Evolutionary conservation across 192 early-diverging fungal species (phyloP).

Genomic region (Rhizophlyctis rosea): DNA sequence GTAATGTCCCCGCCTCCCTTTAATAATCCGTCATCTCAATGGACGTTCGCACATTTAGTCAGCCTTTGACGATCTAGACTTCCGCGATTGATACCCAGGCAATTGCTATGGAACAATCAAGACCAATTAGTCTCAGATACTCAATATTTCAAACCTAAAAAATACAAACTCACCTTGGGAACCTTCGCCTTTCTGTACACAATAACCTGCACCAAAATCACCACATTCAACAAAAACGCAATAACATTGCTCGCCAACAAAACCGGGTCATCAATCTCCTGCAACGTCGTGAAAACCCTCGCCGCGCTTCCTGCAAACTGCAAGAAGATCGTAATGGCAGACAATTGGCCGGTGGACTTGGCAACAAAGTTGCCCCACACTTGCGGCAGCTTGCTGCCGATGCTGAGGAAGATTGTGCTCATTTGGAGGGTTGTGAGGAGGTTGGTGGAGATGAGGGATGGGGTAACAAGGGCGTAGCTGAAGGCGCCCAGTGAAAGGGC

Average conservation of each 20-base stretch:
- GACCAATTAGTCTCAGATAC: too few relatives aligned
- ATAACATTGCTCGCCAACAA: conserved; percentile 69
- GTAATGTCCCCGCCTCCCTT: too few relatives aligned
- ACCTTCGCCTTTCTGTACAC: conserved; percentile 38
- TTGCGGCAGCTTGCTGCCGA: conserved; percentile 86
- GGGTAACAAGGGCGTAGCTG: conserved; percentile 53
- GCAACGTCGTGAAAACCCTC: conserved; percentile 87
- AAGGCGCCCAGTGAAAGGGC: conserved; percentile 40
- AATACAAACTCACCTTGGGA: too few relatives aligned
- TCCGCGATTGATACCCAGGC: too few relatives aligned
- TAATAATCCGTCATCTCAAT: too few relatives aligned
- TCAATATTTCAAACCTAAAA: too few relatives aligned
- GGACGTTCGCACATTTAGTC: too few relatives aligned
- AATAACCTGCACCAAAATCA: conserved; percentile 38
- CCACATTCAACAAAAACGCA: conserved; percentile 71
- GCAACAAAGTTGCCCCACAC: conserved; percentile 80
- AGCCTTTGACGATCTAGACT: too few relatives aligned
- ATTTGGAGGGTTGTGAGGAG: conserved; percentile 68
- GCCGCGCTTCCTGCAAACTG: conserved; percentile 84
- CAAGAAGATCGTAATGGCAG: conserved; percentile 84
- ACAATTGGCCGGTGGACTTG: conserved; percentile 85
- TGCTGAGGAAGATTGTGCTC: conserved; percentile 71
- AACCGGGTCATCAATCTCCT: conserved; percentile 81
- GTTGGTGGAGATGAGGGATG: conserved; percentile 37
- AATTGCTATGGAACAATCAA: too few relatives aligned